Evolutionary conservation across 495 filamentous ascomycete species (phyloP).

Genomic region (Xylaria scruposa): DNA sequence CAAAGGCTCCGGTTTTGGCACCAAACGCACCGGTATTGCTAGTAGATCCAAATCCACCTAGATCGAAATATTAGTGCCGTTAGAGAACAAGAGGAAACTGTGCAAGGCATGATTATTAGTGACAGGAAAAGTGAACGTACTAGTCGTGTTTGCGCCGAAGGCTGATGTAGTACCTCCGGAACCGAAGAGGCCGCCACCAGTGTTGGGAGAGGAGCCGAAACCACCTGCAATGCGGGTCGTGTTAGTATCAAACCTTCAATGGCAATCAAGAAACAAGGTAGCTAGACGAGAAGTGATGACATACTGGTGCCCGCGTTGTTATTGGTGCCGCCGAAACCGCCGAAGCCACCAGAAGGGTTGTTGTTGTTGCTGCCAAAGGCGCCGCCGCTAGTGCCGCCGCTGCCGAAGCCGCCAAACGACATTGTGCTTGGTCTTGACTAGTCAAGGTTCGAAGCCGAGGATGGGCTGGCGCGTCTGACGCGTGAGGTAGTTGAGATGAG

Average conservation of each 20-base stretch:
- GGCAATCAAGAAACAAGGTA: neutral
- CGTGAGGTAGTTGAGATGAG: constrained; percentile 31
- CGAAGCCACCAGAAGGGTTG: constrained; percentile 57
- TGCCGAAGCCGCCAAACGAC: constrained; percentile 54
- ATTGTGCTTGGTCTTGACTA: constrained; percentile 38
- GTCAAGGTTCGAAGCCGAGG: constrained; percentile 25
- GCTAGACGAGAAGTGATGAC: constrained; percentile 29
- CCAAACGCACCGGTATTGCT: constrained; percentile 56
- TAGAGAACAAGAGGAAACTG: neutral
- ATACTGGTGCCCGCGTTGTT: constrained; percentile 39
- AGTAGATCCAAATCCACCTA: constrained; percentile 43
- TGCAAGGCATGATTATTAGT: neutral
- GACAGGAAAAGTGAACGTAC: constrained; percentile 32
- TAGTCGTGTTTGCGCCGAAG: constrained; percentile 56
- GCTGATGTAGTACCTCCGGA: constrained; percentile 37
- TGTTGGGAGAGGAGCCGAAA: constrained; percentile 33
- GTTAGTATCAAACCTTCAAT: constrained; percentile 33
- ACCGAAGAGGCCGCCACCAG: constrained; percentile 31
- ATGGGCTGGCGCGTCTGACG: constrained; percentile 38
- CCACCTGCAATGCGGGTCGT: constrained; percentile 32
- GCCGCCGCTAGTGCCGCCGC: constrained; percentile 46
- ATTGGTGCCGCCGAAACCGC: constrained; percentile 50
- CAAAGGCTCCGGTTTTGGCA: constrained; percentile 45
- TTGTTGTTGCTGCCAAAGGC: constrained; percentile 48
- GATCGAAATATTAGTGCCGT: constrained; percentile 31